Evolutionary conservation across 352 stramenopile species (phyloP).

Genomic region (Blastocystis sp.): DNA sequence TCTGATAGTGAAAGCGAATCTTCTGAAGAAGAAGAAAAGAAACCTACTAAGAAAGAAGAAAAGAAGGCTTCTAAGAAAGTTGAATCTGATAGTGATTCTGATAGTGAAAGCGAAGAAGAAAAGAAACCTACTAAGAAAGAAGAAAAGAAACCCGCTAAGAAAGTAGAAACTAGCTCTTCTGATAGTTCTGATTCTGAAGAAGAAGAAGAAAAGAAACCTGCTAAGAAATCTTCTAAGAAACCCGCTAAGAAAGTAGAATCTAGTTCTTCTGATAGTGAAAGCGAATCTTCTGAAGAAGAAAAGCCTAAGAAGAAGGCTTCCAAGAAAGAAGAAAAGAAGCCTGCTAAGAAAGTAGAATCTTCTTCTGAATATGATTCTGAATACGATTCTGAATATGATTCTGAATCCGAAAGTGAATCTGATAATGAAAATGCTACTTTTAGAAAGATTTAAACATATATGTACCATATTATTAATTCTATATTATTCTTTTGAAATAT

Average conservation of each 20-base stretch:
- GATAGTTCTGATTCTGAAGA: neutral
- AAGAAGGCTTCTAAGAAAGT: neutral
- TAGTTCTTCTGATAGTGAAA: neutral
- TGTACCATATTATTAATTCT: too few species aligned
- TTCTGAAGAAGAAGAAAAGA: conserved; percentile 17
- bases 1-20: neutral
- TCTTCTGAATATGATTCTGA: too few species aligned
- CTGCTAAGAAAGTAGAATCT: too few species aligned
- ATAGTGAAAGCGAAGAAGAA: conserved; percentile 17
- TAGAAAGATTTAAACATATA: too few species aligned
- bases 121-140: too few species aligned
- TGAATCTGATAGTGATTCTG: neutral
- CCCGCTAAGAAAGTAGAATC: conserved; percentile 2
- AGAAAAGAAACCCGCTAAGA: conserved; percentile 23
- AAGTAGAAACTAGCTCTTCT: conserved; percentile 10
- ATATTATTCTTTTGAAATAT: too few species aligned
- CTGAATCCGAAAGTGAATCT: too few species aligned
- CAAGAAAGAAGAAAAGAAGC: neutral
- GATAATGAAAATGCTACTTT: too few species aligned
- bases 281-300: neutral
- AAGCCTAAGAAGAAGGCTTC: conserved; percentile 4
- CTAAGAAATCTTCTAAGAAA: conserved; percentile 27
- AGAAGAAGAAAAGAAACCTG: conserved; percentile 26
- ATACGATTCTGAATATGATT: too few species aligned
- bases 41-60: conserved; percentile 2